These are phyloP conservation scores for Rauvolfia tetraphylla DNA, from an alignment of 257 asterid genomes.

Conservation along the genomic window DNA sequence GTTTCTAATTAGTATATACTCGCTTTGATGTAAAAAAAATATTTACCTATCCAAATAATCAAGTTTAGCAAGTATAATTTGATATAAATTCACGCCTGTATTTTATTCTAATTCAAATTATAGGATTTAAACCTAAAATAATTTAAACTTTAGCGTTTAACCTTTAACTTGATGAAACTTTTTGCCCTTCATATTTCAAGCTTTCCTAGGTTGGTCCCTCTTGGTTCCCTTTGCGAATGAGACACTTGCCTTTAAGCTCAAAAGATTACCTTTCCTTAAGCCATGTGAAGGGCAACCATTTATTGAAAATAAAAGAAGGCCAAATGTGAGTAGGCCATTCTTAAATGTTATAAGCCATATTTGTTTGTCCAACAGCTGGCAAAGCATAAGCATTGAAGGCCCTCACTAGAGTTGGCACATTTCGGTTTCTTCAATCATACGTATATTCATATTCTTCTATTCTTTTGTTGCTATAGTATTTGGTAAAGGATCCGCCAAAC, in stretches of 20 bases:
- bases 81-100: too few relatives aligned
- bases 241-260: background rate
- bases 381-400: background rate
- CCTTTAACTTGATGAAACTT: too few relatives aligned
- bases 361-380: slow-evolving; percentile 17
- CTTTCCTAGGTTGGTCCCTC: too few relatives aligned
- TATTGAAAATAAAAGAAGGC: background rate
- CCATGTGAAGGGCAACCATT: slow-evolving; percentile 12
- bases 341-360: background rate
- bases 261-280: background rate
- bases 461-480: background rate
- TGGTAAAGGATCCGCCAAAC: background rate
- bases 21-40: too few relatives aligned
- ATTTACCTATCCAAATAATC: too few relatives aligned
- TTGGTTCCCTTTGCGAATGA: background rate
- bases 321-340: background rate
- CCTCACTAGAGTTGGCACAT: slow-evolving; percentile 5
- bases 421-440: too few relatives aligned
- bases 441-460: background rate
- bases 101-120: too few relatives aligned
- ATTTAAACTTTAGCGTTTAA: too few relatives aligned
- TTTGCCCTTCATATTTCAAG: too few relatives aligned
- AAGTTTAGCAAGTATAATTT: too few relatives aligned
- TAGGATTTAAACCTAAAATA: too few relatives aligned
- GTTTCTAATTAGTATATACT: too few relatives aligned